Conservation (phyloP, 257 asterid genomes). For the Lycium ferocissimum region DNA sequence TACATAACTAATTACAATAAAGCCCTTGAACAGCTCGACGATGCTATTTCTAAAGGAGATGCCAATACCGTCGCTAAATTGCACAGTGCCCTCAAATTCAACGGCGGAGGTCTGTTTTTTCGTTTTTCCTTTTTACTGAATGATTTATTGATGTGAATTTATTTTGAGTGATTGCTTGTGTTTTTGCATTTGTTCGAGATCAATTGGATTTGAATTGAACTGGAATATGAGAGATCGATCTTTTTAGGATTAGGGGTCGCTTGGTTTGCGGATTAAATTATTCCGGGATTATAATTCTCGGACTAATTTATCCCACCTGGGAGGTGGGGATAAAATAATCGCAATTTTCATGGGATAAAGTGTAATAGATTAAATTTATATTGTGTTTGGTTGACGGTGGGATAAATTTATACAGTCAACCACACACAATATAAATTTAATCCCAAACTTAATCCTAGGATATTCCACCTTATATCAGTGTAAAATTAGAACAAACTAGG, state of each 20-base stretch:
- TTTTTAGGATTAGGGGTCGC: neutral
- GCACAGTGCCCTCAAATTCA: constrained; percentile 91
- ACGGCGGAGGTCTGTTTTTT: constrained; percentile 82
- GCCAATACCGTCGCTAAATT: constrained; percentile 70
- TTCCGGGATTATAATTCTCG: no score
- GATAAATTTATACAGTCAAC: no score
- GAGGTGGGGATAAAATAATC: no score
- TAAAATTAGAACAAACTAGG: neutral
- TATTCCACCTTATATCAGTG: no score
- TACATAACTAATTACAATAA: constrained; percentile 89
- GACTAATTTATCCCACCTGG: no score
- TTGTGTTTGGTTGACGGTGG: no score
- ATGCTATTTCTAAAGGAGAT: constrained; percentile 73
- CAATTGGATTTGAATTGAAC: neutral
- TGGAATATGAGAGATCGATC: neutral
- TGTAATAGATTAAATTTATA: no score
- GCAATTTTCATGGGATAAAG: no score
- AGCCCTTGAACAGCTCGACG: constrained; percentile 83
- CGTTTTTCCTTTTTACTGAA: neutral
- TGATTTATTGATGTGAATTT: neutral
- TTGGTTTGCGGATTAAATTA: no score
- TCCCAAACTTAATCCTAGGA: no score
- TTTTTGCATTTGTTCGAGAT: neutral
- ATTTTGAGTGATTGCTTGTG: neutral
- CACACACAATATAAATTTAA: no score